Base-by-base conservation (phyloP, 345 rosid species). In the Sapria himalayana region DNA sequence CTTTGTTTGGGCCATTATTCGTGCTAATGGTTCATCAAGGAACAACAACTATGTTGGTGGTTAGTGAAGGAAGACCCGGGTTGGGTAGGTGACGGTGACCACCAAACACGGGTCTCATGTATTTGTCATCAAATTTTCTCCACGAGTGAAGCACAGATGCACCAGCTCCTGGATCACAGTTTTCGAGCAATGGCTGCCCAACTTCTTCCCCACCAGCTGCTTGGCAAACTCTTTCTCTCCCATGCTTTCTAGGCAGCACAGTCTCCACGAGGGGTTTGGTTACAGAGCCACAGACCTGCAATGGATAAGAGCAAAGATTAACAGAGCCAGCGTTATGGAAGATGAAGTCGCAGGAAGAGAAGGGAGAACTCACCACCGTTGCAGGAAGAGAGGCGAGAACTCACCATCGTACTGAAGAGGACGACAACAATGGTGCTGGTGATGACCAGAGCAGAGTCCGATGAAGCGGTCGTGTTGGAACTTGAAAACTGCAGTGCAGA, bases 21-120 rank as follows among this genome's bases (percentile, higher is more conserved):
- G n/a, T n/a, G n/a, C n/a, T n/a, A n/a, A n/a, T n/a, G n/a, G n/a
- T n/a, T n/a, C n/a, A n/a, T n/a, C n/a, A n/a, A 22, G 4, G 33
- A 14, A 37, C n/a, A 12, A 24, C 23, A 31, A 39, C 17, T 37
- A 43, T 33, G 43, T 37, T 10, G 22, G 41, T 24, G 47, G 24
- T 20, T 51, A 14, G 31, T 29, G 49, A 23, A 35, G 52, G 41
- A 3, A n/a, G n/a, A n/a, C n/a, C n/a, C n/a, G 19, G 35, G 23
- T 37, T 38, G 25, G 33, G 41, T 24, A 52, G 49, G 46, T 22
- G 63, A 52, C 22, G 61, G 57, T 23, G 55, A 65, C 91, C 91
- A 12, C 91, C 75, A n/a, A 78, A 78, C 29, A 72, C 52, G 0
- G 78, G 84, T 41, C 84, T 65, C 80, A 78, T 74, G 61, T 54